Percentiles rank a stretch among this genome's conserved stretches.
Conservation (phyloP, 345 rosid species). For the Physaria fendleri region DNA sequence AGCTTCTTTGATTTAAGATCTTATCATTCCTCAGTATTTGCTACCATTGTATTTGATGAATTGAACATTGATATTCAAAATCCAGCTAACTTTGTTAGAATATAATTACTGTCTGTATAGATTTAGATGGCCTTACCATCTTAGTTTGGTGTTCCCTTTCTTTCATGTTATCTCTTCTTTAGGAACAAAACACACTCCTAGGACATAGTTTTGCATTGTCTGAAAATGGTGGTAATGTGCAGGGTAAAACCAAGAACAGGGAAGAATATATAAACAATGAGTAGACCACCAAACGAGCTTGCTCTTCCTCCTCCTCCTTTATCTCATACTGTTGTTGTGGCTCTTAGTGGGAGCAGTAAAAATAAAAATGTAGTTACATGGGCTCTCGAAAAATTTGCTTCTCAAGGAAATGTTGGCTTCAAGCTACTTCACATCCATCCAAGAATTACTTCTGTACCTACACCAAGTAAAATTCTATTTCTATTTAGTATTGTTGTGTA, state of each 20-base stretch:
- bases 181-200: neutral
- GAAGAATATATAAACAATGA: conserved; percentile 12
- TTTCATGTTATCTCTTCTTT: neutral
- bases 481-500: neutral
- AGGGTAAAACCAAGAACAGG: conserved; percentile 6
- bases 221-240: conserved; percentile 13
- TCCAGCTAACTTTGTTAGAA: neutral
- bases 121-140: neutral
- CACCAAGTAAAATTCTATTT: conserved; percentile 57
- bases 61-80: neutral
- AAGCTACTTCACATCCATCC: conserved; percentile 70
- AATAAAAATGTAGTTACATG: conserved; percentile 47
- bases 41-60: neutral
- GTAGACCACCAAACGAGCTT: conserved; percentile 16
- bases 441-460: conserved; percentile 61
- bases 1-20: neutral
- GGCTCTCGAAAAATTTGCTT: conserved; percentile 48
- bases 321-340: conserved; percentile 38
- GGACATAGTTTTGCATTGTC: neutral
- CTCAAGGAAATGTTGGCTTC: conserved; percentile 45
- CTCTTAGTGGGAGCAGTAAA: conserved; percentile 55
- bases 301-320: conserved; percentile 22
- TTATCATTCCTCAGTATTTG: neutral
- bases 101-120: neutral
- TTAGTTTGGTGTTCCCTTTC: neutral